Conservation (phyloP, 2,329 filamentous ascomycete species). For the Curvularia verruculosa region DNA sequence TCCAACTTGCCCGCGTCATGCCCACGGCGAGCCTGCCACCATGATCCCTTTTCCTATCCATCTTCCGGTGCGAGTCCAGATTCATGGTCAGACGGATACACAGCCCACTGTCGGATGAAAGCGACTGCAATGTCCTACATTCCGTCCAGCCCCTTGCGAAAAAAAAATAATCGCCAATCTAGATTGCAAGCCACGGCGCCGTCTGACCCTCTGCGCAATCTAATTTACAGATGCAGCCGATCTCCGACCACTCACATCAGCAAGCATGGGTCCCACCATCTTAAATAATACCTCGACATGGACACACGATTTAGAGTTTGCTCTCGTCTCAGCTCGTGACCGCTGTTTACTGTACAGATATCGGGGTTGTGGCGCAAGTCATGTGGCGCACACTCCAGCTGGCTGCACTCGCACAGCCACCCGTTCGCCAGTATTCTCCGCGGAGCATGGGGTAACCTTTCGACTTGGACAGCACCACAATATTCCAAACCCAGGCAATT, state of each 20-base stretch:
- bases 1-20: neutral
- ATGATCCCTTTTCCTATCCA: neutral
- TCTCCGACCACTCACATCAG: conserved; percentile 12
- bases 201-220: conserved; percentile 11
- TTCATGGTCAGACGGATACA: conserved; percentile 5
- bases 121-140: conserved; percentile 10
- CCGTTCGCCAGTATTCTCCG: neutral
- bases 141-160: conserved; percentile 4
- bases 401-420: conserved; percentile 8
- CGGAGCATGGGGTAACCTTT: neutral
- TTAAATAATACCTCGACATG: neutral
- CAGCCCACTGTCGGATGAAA: conserved; percentile 7
- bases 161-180: conserved; percentile 16
- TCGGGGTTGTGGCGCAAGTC: conserved; percentile 17
- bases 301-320: conserved; percentile 7
- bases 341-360: conserved; percentile 15
- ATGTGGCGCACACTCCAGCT: neutral
- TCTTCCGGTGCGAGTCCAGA: neutral
- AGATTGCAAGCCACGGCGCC: conserved; percentile 22
- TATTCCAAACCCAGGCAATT: neutral
- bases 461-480: neutral
- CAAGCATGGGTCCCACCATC: conserved; percentile 7
- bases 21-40: conserved; percentile 8
- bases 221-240: conserved; percentile 15
- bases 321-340: conserved; percentile 24